Conservation (phyloP, 495 filamentous ascomycete species). For the Hypoxylon cercidicola region DNA sequence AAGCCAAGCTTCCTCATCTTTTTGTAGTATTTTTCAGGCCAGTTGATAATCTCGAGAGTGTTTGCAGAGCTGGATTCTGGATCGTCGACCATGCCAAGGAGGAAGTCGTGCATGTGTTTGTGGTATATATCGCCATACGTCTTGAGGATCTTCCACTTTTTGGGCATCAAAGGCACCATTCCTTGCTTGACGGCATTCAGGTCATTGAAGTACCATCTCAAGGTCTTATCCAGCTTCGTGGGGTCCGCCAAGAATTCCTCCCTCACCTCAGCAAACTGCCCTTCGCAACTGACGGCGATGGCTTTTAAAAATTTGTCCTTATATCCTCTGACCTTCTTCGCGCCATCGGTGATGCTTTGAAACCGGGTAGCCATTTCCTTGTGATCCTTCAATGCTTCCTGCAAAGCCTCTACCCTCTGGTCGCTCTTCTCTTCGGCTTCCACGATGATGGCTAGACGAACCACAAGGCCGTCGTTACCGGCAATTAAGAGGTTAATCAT, state of each 20-base stretch:
- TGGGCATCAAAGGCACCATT: constrained; percentile 89
- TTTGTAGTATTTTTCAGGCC: constrained; percentile 93
- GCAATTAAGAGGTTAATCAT: constrained; percentile 84
- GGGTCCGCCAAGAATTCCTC: constrained; percentile 84
- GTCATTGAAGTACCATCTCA: constrained; percentile 98
- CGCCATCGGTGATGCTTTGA: constrained; percentile 91
- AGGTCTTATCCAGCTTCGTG: constrained; percentile 80
- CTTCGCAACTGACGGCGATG: constrained; percentile 76
- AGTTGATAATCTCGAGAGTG: constrained; percentile 90
- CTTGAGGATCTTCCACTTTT: constrained; percentile 96
- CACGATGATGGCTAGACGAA: constrained; percentile 88
- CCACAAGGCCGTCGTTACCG: constrained; percentile 88
- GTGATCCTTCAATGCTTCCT: constrained; percentile 94
- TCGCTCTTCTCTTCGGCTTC: constrained; percentile 97
- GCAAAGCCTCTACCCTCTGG: constrained; percentile 85
- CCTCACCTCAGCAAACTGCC: constrained; percentile 77
- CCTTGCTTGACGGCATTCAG: constrained; percentile 90
- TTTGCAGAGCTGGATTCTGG: constrained; percentile 78
- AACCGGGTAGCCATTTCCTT: constrained; percentile 92
- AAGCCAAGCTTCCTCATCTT: constrained; percentile 94
- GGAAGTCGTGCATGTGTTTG: constrained; percentile 91
- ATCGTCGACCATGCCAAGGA: constrained; percentile 83
- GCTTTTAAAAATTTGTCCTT: constrained; percentile 92
- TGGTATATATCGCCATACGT: constrained; percentile 93
- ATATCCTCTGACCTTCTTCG: constrained; percentile 92